These are phyloP conservation scores for Potentilla sterilis DNA, from an alignment of 306 rosid species.

Conservation along the genomic window DNA sequence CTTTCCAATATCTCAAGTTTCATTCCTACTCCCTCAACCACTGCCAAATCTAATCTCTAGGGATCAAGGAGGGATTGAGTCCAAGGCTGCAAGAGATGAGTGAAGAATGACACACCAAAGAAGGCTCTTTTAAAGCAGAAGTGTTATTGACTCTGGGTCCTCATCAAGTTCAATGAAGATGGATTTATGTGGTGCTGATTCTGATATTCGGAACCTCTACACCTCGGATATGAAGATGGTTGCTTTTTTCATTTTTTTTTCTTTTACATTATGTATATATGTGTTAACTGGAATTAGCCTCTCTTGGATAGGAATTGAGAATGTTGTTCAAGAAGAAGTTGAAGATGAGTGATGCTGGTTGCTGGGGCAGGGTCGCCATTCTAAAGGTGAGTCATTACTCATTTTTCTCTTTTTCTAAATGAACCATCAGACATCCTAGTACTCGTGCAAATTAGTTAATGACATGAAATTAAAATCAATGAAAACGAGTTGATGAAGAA, in stretches of 20 bases:
- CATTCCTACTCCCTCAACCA: not conserved
- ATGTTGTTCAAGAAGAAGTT: constrained; percentile 46
- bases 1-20: not conserved
- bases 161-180: not conserved
- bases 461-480: too few relatives aligned
- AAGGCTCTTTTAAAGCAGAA: constrained; percentile 16
- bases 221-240: constrained; percentile 54
- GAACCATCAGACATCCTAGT: not conserved
- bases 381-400: constrained; percentile 54
- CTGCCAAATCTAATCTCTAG: not conserved
- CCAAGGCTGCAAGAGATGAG: constrained; percentile 38
- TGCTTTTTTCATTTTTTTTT: not conserved
- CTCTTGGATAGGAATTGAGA: constrained; percentile 33
- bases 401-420: not conserved
- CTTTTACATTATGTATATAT: not conserved
- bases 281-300: not conserved
- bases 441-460: too few relatives aligned
- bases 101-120: constrained; percentile 48
- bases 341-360: constrained; percentile 49
- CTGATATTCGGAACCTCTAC: constrained; percentile 1
- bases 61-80: not conserved
- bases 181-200: constrained; percentile 3
- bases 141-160: not conserved
- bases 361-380: constrained; percentile 54
- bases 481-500: too few relatives aligned